These are phyloP conservation scores for Nitzschia sp. DNA, from an alignment of 108 stramenopile species.

Conservation along the genomic window DNA sequence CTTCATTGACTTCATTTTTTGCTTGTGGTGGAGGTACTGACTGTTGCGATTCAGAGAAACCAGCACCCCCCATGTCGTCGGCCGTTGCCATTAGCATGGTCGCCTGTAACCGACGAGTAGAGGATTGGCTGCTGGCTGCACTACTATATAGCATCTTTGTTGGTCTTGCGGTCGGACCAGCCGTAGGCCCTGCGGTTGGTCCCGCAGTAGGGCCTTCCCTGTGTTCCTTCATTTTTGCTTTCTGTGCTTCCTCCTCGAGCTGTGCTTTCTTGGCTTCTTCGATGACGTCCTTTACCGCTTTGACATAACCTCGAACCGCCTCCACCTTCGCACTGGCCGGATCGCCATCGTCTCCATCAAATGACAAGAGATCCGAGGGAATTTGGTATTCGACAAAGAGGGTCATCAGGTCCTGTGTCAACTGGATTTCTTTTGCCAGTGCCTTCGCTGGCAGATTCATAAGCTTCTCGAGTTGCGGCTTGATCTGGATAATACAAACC, in stretches of 20 bases:
- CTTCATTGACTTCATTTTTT: no score
- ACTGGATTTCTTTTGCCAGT: constrained; percentile 83
- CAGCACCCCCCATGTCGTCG: background rate
- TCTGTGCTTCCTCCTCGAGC: constrained; percentile 42
- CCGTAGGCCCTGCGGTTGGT: background rate
- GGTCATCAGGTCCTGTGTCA: constrained; percentile 83
- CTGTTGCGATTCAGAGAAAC: background rate
- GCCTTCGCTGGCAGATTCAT: constrained; percentile 63
- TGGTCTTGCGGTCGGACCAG: background rate
- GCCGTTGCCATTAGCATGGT: background rate
- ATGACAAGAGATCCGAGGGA: constrained; percentile 82
- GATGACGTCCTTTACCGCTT: constrained; percentile 70
- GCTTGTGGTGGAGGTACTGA: background rate
- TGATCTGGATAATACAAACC: constrained; percentile 77
- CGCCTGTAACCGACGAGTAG: background rate
- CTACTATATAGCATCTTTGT: background rate
- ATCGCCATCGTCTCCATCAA: constrained; percentile 52
- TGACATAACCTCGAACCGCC: constrained; percentile 66
- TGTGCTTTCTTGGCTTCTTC: constrained; percentile 54
- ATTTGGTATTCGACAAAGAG: constrained; percentile 87
- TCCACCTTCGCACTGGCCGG: constrained; percentile 51
- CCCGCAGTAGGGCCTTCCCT: background rate
- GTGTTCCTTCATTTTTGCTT: background rate
- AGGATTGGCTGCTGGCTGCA: background rate
- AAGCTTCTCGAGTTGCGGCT: constrained; percentile 83